A percentile compares a stretch with the other conserved stretches of the same genome.
Conservation (phyloP, 2,329 filamentous ascomycete species). For the Chaetoscypha palmicola region DNA sequence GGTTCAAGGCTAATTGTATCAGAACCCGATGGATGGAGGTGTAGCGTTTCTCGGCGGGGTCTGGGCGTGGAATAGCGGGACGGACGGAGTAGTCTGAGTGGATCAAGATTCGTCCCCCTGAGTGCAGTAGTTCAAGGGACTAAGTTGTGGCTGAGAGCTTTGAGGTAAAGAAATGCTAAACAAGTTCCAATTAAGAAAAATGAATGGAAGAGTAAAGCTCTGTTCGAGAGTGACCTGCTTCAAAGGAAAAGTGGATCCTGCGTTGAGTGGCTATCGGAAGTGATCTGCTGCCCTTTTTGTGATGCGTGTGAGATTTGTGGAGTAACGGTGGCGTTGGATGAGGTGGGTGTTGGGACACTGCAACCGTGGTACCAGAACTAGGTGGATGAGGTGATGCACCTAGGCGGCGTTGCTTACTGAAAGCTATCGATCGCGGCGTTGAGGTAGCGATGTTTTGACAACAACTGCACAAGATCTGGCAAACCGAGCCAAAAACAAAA, state of each 20-base stretch:
- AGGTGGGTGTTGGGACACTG: conserved; percentile 6
- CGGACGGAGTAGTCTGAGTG: conserved; percentile 13
- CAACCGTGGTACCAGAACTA: conserved; percentile 8
- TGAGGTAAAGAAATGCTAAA: conserved; percentile 1
- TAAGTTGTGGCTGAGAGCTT: conserved; percentile 11
- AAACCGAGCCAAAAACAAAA: no score
- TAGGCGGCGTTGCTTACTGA: conserved; percentile 7
- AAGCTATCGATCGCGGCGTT: conserved; percentile 7
- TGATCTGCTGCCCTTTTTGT: conserved; percentile 21
- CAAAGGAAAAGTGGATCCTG: conserved; percentile 9
- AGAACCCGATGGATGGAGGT: conserved; percentile 13
- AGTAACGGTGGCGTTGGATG: conserved; percentile 8
- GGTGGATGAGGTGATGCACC: conserved; percentile 7
- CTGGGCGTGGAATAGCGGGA: conserved; percentile 13
- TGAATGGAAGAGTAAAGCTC: conserved; percentile 10
- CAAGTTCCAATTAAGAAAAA: conserved; percentile 10
- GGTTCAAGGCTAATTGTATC: conserved; percentile 23
- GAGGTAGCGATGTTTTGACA: conserved; percentile 3
- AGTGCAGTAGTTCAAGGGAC: conserved; percentile 8
- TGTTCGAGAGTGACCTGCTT: conserved; percentile 8
- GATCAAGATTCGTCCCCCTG: conserved; percentile 13
- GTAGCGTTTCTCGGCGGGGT: conserved; percentile 8
- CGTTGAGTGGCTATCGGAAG: conserved; percentile 12
- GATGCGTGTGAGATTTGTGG: conserved; percentile 12
- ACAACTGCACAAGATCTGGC: no score